Conservation (phyloP, 129 eudicot genomes). For the Flaveria bidentis region DNA sequence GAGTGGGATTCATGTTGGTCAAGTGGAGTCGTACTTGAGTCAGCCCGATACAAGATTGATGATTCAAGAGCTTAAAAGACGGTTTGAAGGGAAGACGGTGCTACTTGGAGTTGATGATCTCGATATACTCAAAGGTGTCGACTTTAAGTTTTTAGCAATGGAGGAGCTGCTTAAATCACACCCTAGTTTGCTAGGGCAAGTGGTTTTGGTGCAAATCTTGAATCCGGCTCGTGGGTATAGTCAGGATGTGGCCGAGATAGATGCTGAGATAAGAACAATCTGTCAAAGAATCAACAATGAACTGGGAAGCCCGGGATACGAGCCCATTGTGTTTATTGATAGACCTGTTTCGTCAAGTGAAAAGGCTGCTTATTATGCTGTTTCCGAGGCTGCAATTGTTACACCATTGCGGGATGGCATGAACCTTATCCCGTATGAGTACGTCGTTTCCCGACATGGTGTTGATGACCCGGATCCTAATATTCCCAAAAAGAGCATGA, state of each 20-base stretch:
- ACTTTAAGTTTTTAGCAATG: slow-evolving; percentile 51
- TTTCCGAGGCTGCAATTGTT: slow-evolving; percentile 47
- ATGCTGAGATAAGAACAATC: slow-evolving; percentile 41
- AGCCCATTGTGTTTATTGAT: slow-evolving; percentile 44
- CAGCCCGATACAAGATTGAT: slow-evolving; percentile 39
- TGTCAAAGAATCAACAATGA: slow-evolving; percentile 40
- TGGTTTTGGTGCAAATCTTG: slow-evolving; percentile 47
- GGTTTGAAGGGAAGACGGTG: slow-evolving; percentile 45
- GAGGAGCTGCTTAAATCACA: slow-evolving; percentile 48
- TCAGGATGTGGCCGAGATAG: slow-evolving; percentile 42
- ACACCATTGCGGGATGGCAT: slow-evolving; percentile 58
- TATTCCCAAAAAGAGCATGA: slow-evolving; percentile 40
- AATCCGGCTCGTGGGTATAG: slow-evolving; percentile 52
- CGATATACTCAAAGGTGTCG: slow-evolving; percentile 53
- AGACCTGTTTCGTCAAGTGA: slow-evolving; percentile 35
- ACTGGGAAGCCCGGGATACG: slow-evolving; percentile 40
- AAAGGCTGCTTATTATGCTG: slow-evolving; percentile 44
- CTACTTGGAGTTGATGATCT: slow-evolving; percentile 50
- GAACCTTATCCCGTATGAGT: slow-evolving; percentile 57
- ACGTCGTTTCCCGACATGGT: slow-evolving; percentile 41
- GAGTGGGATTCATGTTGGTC: slow-evolving; percentile 51
- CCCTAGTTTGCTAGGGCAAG: slow-evolving; percentile 40
- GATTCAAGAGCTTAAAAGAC: slow-evolving; percentile 41
- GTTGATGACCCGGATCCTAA: slow-evolving; percentile 20
- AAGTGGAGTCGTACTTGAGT: slow-evolving; percentile 40